Evolutionary conservation across 129 eudicot species (phyloP).

Genomic region (Arctium lappa): DNA sequence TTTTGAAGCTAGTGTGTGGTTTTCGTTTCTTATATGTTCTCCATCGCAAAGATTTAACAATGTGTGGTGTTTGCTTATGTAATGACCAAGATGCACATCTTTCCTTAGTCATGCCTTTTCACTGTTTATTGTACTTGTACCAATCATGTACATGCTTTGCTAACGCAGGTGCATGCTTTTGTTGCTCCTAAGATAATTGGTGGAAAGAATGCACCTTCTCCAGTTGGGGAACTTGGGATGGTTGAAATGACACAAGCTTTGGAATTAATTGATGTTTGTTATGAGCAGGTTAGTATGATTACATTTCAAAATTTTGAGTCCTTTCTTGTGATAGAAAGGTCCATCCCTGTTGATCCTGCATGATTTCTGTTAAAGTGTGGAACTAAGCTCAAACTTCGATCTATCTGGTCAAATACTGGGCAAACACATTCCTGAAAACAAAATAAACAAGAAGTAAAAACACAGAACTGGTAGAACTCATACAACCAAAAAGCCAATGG

Average conservation of each 20-base stretch:
- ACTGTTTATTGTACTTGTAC: too few species aligned
- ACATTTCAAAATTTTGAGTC: not conserved
- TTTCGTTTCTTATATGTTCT: too few species aligned
- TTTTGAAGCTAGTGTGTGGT: too few species aligned
- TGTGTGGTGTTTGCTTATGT: too few species aligned
- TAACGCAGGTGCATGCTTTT: constrained; percentile 81
- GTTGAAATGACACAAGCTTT: constrained; percentile 98
- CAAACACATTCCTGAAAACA: not conserved
- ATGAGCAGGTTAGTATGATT: constrained; percentile 75
- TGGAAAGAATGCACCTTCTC: constrained; percentile 92
- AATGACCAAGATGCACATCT: too few species aligned
- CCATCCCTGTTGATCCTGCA: not conserved
- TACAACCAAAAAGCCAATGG: not conserved
- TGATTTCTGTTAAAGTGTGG: not conserved
- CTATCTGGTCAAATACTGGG: not conserved
- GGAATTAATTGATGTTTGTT: constrained; percentile 73
- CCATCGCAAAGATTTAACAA: too few species aligned
- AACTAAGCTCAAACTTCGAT: not conserved
- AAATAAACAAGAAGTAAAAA: not conserved
- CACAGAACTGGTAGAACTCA: not conserved
- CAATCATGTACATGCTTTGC: not conserved
- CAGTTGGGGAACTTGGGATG: constrained; percentile 99
- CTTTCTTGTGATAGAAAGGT: not conserved
- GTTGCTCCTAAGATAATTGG: constrained; percentile 99
- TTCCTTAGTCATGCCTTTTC: too few species aligned